Base-by-base conservation (phyloP, 495 filamentous ascomycete species). In the Collariella sp. region DNA sequence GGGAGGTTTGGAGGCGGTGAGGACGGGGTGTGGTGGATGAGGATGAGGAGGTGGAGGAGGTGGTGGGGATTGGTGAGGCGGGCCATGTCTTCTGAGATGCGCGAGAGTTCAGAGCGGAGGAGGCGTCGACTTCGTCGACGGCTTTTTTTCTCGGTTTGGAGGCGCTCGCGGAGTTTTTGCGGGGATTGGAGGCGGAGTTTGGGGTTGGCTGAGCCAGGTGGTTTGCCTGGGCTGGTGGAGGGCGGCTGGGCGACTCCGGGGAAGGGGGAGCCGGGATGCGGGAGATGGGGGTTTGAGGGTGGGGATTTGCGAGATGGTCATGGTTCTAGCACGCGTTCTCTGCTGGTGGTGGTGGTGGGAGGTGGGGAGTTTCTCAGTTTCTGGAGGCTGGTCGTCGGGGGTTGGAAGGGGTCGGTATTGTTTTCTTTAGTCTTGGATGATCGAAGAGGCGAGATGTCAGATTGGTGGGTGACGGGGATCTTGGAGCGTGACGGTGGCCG, bases 151-250 rank as follows among this genome's bases (percentile, higher is more conserved):
- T 96, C 90, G 46, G 78, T 82, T 52, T 89, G 83, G 7, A 96
- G 78, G 46, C 91, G 87, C 68, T 96, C 88, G 41, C 93, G 87
- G 31, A 96, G 81, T 72, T 95, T 96, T 59, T 94, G 88, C 0
- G 91, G 87, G 40, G 85, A 91, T 68, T 95, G 91, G 68, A 96
- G 82, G 44, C 88, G 85, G 52, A 94, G 74, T 60, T 86, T 93
- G 58, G 80, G 80, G 33, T 76, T 70, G 12, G 66, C 11, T n/a
- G 54, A n/a, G 16, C 40, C 35, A 0, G 59, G 10, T 3, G 62
- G 39, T 52, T 72, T 74, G 31, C 61, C 59, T 10, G 70, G 67
- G 51, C 71, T 75, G 41, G 63, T 61, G 7, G 63, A 63, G 68
- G 66, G 26, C 70, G 61, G 5, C 61, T 52, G 10, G 63, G 55